Percentiles rank a stretch among this genome's conserved stretches.
Conservation (phyloP, 169 alveolate genomes). For the Theileria annulata region DNA sequence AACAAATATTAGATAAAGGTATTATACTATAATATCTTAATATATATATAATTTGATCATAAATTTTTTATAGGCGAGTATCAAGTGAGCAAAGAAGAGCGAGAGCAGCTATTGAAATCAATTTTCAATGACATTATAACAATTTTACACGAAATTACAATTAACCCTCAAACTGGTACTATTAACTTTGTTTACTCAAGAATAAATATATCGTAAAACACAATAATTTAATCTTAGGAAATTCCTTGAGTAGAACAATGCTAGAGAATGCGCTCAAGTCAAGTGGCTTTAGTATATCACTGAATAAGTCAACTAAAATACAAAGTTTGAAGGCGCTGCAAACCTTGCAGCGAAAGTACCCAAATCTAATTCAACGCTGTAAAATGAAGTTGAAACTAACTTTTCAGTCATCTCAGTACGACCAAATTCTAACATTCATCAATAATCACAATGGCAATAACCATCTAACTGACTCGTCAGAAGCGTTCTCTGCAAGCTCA, state of each 20-base stretch:
- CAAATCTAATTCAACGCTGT: conserved; percentile 79
- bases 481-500: too few species aligned
- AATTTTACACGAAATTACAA: conserved; percentile 76
- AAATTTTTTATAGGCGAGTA: conserved; percentile 67
- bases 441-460: conserved; percentile 9
- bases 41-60: not conserved
- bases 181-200: too few species aligned
- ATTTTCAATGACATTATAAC: conserved; percentile 80
- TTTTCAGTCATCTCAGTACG: conserved; percentile 47
- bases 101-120: conserved; percentile 79
- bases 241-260: conserved; percentile 82
- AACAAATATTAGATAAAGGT: conserved; percentile 92
- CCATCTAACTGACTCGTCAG: too few species aligned
- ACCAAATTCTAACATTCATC: conserved; percentile 61
- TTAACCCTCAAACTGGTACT: conserved; percentile 78
- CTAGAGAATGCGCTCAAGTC: conserved; percentile 80
- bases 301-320: conserved; percentile 80
- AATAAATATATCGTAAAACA: too few species aligned
- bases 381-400: conserved; percentile 76
- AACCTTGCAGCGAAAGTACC: conserved; percentile 74
- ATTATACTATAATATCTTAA: not conserved
- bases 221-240: conserved; percentile 42
- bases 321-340: conserved; percentile 83
- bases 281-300: conserved; percentile 76
- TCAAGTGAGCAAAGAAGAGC: conserved; percentile 86